Base-by-base conservation (phyloP, 805 yeast genomes). In the Saccharomycopsis javanensis region DNA sequence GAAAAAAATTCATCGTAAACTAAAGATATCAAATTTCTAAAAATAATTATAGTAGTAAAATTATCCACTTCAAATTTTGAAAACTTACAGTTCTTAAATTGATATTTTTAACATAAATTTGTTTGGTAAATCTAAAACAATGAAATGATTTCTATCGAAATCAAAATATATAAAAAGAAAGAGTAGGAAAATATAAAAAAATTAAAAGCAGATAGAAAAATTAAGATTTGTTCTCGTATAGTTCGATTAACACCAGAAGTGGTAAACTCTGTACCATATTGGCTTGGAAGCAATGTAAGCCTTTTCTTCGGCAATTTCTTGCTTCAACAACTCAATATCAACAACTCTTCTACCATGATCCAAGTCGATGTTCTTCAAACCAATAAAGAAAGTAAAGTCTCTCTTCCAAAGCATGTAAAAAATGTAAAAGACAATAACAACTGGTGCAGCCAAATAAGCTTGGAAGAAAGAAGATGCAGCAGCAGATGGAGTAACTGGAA, bases 391-490 rank as follows among this genome's bases (percentile, higher is more conserved):
- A 30, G 60, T 70, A 72, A 73, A 72, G 63, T 72, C 70, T 56
- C 67, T 69, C 60, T 67, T 76, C 75, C 80, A 79, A 38, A 81
- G 51, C 70, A 83, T 83, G 74, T 83, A 86, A 59, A 72, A 79
- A 16, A 79, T 18, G 69, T 78, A 83, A 69, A 81, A 78, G 1
- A 69, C 78, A 37, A 87, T 56, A 45, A 85, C 73, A 51, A 86
- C 78, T 18, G 88, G 87, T 58, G 77, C 75, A 11, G 88, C 80
- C 64, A 88, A 72, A 69, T 83, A 87, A 27, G 80, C 72, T 66
- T 77, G 72, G 75, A 88, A 88, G 76, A 88, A 88, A 50, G 64
- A 70, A 42, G 69, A 64, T 7, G 88, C 86, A 66, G 71, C 74
- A 55, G 85, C 80, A 8, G 69, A 51, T 5, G 60, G 73, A 11